Percentiles rank a stretch among this genome's conserved stretches.
Conservation (phyloP, 2,329 filamentous ascomycete genomes). For the Sporothrix humicola region DNA sequence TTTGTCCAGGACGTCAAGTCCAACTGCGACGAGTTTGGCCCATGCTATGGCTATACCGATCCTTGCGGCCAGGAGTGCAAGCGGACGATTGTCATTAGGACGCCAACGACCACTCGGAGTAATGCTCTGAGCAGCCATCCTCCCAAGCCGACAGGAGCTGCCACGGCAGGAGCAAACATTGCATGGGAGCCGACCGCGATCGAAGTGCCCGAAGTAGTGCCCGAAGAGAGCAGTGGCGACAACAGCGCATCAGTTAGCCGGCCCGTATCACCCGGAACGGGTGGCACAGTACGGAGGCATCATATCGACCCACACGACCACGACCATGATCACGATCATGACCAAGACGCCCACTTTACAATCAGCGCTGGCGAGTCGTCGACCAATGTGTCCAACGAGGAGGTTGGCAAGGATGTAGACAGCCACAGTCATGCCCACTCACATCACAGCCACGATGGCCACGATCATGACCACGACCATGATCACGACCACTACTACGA, state of each 20-base stretch:
- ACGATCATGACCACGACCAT: neutral
- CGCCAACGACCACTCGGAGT: constrained; percentile 44
- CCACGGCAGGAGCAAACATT: neutral
- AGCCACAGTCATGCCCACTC: constrained; percentile 1
- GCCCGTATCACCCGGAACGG: neutral
- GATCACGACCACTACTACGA: constrained; percentile 37
- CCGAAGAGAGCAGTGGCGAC: constrained; percentile 43
- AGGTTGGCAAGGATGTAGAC: neutral
- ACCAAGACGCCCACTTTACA: constrained; percentile 30
- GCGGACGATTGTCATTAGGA: constrained; percentile 58
- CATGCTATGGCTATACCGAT: constrained; percentile 69
- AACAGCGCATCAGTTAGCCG: neutral
- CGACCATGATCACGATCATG: constrained; percentile 41
- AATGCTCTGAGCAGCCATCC: constrained; percentile 34
- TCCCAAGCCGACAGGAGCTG: neutral
- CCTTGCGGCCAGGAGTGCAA: constrained; percentile 70
- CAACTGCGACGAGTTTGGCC: constrained; percentile 65
- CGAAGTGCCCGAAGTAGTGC: constrained; percentile 41
- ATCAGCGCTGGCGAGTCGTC: constrained; percentile 9
- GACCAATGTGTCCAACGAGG: constrained; percentile 40
- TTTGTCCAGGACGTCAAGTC: constrained; percentile 69
- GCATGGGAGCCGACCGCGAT: neutral
- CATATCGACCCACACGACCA: constrained; percentile 12
- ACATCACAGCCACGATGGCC: constrained; percentile 26
- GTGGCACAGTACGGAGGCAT: neutral